Evolutionary conservation across 176 grass and related monocot species (phyloP).

Genomic region (Oryza glaberrima): DNA sequence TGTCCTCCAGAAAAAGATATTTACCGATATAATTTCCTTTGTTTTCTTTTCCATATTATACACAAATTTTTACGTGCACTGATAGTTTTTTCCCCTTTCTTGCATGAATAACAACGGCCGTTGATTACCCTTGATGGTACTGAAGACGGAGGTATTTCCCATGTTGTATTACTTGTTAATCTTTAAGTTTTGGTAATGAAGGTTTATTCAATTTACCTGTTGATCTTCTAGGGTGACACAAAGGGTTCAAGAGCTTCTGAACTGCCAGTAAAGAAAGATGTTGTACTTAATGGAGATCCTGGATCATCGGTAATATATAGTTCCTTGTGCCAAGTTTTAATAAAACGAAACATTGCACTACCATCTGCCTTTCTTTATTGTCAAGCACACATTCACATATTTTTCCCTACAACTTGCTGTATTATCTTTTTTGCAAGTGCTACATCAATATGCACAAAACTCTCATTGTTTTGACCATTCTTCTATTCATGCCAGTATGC

Average conservation of each 20-base stretch:
- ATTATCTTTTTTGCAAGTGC: not conserved
- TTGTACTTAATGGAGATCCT: conserved; percentile 48
- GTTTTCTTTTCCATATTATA: conserved; percentile 28
- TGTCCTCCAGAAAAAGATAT: not conserved
- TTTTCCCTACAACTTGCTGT: not conserved
- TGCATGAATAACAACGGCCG: conserved; percentile 20
- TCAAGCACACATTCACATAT: not conserved
- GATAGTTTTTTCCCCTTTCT: conserved; percentile 25
- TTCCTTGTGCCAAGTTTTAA: not conserved
- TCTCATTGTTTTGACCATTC: not conserved
- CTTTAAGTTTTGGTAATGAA: not conserved
- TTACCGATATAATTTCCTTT: not conserved
- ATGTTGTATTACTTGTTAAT: not conserved
- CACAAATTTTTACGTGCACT: conserved; percentile 22
- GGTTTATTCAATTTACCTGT: conserved; percentile 23
- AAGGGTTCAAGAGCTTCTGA: conserved; percentile 62
- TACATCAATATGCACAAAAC: not conserved
- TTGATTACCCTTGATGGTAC: conserved; percentile 22
- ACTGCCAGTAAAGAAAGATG: conserved; percentile 61
- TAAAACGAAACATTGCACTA: not conserved
- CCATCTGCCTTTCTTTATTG: not conserved
- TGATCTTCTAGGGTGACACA: conserved; percentile 56
- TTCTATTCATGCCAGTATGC: not conserved
- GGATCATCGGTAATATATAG: conserved; percentile 54
- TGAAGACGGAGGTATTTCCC: conserved; percentile 55